Percentiles rank a stretch among this genome's conserved stretches.
Evolutionary conservation across 1,284 basidiomycete species (phyloP).

Genomic region (Neonothopanus nambi): DNA sequence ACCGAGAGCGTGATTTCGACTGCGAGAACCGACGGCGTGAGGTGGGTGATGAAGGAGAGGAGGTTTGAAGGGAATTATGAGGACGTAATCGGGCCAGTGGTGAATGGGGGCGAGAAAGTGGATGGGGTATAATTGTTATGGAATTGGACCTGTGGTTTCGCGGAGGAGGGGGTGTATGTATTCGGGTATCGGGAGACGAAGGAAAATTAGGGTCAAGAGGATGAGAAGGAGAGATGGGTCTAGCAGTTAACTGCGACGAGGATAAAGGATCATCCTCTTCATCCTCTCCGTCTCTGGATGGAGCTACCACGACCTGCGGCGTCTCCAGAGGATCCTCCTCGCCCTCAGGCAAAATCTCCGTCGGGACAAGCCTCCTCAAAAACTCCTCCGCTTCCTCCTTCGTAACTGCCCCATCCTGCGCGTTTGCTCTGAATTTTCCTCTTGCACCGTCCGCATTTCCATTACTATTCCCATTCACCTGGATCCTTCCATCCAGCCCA

Average conservation of each 20-base stretch:
- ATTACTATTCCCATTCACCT: constrained; percentile 6
- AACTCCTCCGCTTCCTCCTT: constrained; percentile 40
- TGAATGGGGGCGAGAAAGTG: constrained; percentile 23
- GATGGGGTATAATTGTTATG: constrained; percentile 27
- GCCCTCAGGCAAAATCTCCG: constrained; percentile 13
- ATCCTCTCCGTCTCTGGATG: constrained; percentile 5
- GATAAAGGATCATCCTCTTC: constrained; percentile 17
- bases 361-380: constrained; percentile 58
- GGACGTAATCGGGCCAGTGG: constrained; percentile 24
- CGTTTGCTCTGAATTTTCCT: neutral
- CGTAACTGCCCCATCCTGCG: constrained; percentile 28
- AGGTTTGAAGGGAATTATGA: neutral
- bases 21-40: constrained; percentile 27
- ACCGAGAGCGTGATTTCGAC: constrained; percentile 42
- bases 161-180: neutral
- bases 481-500: constrained; percentile 9
- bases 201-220: neutral
- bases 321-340: constrained; percentile 7
- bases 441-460: constrained; percentile 26
- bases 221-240: constrained; percentile 2
- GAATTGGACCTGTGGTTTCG: constrained; percentile 26
- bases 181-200: neutral
- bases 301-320: neutral
- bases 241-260: constrained; percentile 10
- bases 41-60: no score